Conservation (phyloP, 306 rosid species). For the Ormosia semicastrata region DNA sequence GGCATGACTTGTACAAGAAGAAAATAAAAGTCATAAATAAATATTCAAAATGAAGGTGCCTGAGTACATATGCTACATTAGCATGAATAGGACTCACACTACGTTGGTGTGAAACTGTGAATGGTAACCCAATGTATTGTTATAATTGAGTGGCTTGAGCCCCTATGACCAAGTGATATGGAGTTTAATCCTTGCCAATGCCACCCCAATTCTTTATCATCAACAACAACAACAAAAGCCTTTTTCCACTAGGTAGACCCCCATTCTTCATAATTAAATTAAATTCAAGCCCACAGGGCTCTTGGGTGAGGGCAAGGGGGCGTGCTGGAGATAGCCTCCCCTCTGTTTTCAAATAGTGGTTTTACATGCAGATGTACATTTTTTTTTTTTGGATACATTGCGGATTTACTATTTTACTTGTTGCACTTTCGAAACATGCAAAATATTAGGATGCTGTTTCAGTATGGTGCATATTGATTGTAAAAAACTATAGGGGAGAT, state of each 20-base stretch:
- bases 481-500: not conserved
- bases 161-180: not conserved
- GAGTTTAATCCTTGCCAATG: slow-evolving; percentile 8
- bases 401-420: not conserved
- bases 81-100: not conserved
- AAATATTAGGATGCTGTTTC: not conserved
- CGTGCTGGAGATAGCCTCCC: not conserved
- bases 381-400: not conserved
- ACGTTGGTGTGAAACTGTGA: not conserved
- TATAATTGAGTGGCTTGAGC: slow-evolving; percentile 8
- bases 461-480: slow-evolving; percentile 1
- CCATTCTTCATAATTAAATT: not conserved
- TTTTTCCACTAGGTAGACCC: not conserved
- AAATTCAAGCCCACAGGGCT: not conserved
- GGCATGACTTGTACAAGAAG: not conserved
- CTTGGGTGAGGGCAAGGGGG: not conserved
- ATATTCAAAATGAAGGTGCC: not conserved
- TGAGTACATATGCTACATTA: not conserved
- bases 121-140: not conserved
- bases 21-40: not conserved
- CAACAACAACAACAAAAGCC: not conserved
- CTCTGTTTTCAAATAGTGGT: not conserved
- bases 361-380: slow-evolving; percentile 3
- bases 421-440: not conserved
- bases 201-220: not conserved